These are phyloP conservation scores for Solanum tarijense DNA, from an alignment of 257 asterid genomes.

Conservation along the genomic window DNA sequence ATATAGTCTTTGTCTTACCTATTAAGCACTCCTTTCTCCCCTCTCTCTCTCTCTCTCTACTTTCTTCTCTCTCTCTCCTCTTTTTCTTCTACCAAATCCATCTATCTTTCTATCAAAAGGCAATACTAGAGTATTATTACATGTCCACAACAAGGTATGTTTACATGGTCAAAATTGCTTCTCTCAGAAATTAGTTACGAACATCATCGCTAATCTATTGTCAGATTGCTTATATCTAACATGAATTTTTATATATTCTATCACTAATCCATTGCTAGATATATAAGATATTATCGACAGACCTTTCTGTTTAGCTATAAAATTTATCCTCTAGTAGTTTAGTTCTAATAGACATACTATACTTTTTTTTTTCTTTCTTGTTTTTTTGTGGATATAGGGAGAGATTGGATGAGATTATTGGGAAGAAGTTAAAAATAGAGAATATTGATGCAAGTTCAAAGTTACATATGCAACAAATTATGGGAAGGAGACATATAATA, in stretches of 20 bases:
- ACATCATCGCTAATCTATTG: neutral
- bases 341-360: neutral
- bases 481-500: slow-evolving; percentile 59
- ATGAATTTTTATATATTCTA: neutral
- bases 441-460: slow-evolving; percentile 24
- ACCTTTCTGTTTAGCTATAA: neutral
- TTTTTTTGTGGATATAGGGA: slow-evolving; percentile 25
- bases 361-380: neutral
- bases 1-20: slow-evolving; percentile 13
- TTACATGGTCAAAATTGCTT: neutral
- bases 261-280: neutral
- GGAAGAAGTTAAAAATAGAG: slow-evolving; percentile 59
- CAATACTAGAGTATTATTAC: slow-evolving; percentile 11
- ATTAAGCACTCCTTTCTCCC: slow-evolving; percentile 15
- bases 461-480: neutral
- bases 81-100: neutral
- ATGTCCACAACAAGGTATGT: slow-evolving; percentile 74
- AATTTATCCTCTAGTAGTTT: neutral
- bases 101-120: slow-evolving; percentile 4
- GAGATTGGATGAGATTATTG: slow-evolving; percentile 51
- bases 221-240: neutral
- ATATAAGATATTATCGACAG: neutral
- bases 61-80: neutral
- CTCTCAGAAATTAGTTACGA: neutral
- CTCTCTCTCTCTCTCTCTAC: neutral